A percentile compares a stretch with the other conserved stretches of the same genome.
phyloP scores from a whole-genome alignment of 495 filamentous ascomycete species.

The Neurospora sp. region DNA sequence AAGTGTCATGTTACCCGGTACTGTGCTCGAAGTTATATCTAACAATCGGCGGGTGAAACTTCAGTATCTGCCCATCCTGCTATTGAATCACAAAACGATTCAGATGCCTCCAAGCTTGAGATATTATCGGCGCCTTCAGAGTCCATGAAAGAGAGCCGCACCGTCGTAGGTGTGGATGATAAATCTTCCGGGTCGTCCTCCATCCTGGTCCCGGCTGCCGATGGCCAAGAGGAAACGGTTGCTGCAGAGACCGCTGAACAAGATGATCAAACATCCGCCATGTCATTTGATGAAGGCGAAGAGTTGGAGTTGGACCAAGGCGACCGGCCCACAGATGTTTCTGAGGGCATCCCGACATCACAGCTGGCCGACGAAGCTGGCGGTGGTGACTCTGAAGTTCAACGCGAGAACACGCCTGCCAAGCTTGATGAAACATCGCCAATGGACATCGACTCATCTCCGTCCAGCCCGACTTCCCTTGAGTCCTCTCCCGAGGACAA shows the following conservation, averaged over 20 bases:
- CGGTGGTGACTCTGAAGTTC: not conserved
- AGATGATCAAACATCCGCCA: not conserved
- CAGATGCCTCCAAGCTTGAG: not conserved
- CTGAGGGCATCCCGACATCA: not conserved
- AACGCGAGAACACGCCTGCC: not conserved
- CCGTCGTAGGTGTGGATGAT: not conserved
- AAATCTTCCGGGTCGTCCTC: not conserved
- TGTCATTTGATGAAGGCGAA: not conserved
- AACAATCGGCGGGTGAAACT: not conserved
- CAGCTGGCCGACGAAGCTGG: not conserved
- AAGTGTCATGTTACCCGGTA: not conserved
- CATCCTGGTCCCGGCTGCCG: not conserved
- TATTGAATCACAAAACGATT: not conserved
- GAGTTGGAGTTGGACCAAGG: not conserved
- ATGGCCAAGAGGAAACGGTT: not conserved
- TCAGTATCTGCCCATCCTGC: not conserved
- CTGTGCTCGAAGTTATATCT: not conserved
- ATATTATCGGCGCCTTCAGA: not conserved
- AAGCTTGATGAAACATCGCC: conserved; percentile 13
- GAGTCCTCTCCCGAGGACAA: conserved; percentile 16
- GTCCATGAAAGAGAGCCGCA: not conserved
- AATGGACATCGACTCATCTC: conserved; percentile 19
- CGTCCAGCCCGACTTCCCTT: conserved; percentile 10
- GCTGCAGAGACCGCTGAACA: not conserved
- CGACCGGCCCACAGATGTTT: not conserved